Evolutionary conservation across 2,329 filamentous ascomycete species (phyloP).

Genomic region (Dissoconium aciculare): DNA sequence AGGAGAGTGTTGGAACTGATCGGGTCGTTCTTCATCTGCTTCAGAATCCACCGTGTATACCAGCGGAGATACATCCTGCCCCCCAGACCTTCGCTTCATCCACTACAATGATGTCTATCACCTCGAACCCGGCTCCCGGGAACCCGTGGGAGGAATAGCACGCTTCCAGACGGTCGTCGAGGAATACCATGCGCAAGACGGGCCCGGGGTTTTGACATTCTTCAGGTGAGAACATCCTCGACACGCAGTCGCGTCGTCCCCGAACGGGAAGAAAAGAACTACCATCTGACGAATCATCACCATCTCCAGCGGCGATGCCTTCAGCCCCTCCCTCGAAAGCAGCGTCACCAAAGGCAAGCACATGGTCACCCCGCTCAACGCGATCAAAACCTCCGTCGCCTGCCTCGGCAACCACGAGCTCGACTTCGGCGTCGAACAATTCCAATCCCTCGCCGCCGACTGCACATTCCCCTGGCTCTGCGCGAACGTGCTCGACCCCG

Average conservation of each 20-base stretch:
- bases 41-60: conserved; percentile 16
- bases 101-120: conserved; percentile 96
- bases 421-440: conserved; percentile 77
- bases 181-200: conserved; percentile 40
- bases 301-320: conserved; percentile 83
- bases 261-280: too few species aligned
- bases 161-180: conserved; percentile 68
- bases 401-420: conserved; percentile 87
- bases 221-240: too few species aligned
- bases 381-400: conserved; percentile 61
- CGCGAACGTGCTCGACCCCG: conserved; percentile 75
- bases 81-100: conserved; percentile 62
- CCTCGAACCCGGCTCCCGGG: conserved; percentile 58
- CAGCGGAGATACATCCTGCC: conserved; percentile 8
- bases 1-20: too few species aligned
- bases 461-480: conserved; percentile 82
- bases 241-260: too few species aligned
- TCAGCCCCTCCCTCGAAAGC: conserved; percentile 80
- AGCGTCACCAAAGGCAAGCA: conserved; percentile 78
- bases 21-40: too few species aligned
- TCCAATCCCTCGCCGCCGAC: conserved; percentile 53
- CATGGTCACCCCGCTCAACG: conserved; percentile 77
- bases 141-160: conserved; percentile 68
- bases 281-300: too few species aligned
- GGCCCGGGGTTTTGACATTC: not conserved